Evolutionary conservation across 2,329 filamentous ascomycete genomes (phyloP), one percentile per base, ranked within the genome.

Genomic region (Taxawa tesnikishii): DNA sequence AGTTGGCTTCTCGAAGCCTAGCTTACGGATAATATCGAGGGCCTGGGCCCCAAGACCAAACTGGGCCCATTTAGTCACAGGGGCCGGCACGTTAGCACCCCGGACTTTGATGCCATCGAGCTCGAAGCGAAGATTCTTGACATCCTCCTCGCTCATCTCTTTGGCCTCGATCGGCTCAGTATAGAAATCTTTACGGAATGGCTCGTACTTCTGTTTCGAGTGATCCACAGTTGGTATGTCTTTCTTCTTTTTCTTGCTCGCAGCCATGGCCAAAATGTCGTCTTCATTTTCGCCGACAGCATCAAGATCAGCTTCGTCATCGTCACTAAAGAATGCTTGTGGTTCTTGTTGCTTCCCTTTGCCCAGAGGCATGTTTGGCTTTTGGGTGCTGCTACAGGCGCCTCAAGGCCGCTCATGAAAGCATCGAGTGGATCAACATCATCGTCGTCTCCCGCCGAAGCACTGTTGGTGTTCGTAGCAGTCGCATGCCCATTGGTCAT

Each of bases 11-110:
- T 92, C 81, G 53, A 85, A 98, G 5, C 82, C 81, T 23, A 94
- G 62, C 32, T 71, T 73, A 24, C 78, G 73, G 40, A 98, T 78
- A 23, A 94, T 80, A 47, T 94, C 84, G 34, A 94, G 62, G 5
- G 84, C 87, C 47, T 87, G 83, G 17, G 83, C 74, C 11, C 85
- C 84, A 30, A 94, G 69, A 28, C 90, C 90, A 52, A 87, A 94
- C 49, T 96, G 88, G 1, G 88, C 87, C 83, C 87, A 98, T 56
- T 93, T 94, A 48, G 84, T 80, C 7, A 98, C 87, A 4, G 90
- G 90, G 48, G 87, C 93, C 2, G 90, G 90, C 4, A 92, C 77
- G 46, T 94, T 75, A 43, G 84, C 76, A 38, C 87, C 85, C 31
- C 79, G 75, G 26, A 96, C 83, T 53, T 94, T 94, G 60, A 98